Evolutionary conservation across 202 grass and related monocot genomes (phyloP).

Genomic region (Digitaria exilis): DNA sequence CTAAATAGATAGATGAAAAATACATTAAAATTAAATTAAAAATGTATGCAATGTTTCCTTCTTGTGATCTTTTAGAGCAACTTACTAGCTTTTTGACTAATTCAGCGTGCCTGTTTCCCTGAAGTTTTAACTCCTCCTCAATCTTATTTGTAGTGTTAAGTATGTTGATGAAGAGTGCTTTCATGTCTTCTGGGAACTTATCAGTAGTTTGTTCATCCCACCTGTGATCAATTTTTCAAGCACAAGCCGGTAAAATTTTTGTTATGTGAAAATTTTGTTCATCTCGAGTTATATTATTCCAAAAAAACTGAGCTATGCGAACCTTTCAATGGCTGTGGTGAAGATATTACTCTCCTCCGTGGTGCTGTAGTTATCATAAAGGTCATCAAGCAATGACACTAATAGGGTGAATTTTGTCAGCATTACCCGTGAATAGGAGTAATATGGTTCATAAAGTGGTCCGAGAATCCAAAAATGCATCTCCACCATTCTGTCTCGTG

Average conservation of each 20-base stretch:
- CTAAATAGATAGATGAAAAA: not conserved
- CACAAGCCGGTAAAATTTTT: not conserved
- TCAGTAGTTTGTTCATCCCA: slow-evolving; percentile 41
- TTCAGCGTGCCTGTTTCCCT: slow-evolving; percentile 17
- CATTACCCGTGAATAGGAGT: slow-evolving; percentile 25
- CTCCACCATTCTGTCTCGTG: slow-evolving; percentile 51
- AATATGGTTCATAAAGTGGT: slow-evolving; percentile 27
- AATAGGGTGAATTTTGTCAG: slow-evolving; percentile 25
- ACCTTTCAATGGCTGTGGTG: slow-evolving; percentile 45
- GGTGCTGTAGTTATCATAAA: slow-evolving; percentile 43
- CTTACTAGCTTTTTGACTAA: slow-evolving; percentile 29
- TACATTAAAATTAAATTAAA: not conserved
- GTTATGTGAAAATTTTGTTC: not conserved
- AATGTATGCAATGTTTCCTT: not conserved
- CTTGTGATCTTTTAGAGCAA: not conserved
- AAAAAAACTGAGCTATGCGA: not conserved
- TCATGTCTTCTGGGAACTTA: slow-evolving; percentile 41
- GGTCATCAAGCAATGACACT: slow-evolving; percentile 39
- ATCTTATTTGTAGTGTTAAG: slow-evolving; percentile 13
- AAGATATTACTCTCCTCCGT: slow-evolving; percentile 30
- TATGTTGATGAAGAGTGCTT: slow-evolving; percentile 6
- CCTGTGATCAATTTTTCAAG: not conserved
- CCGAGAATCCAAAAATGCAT: slow-evolving; percentile 49
- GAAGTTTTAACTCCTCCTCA: slow-evolving; percentile 19
- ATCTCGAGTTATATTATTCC: not conserved